Evolutionary conservation across 306 rosid genomes (phyloP), one percentile per base, ranked within the genome.

Genomic region (Vachellia collinsii): DNA sequence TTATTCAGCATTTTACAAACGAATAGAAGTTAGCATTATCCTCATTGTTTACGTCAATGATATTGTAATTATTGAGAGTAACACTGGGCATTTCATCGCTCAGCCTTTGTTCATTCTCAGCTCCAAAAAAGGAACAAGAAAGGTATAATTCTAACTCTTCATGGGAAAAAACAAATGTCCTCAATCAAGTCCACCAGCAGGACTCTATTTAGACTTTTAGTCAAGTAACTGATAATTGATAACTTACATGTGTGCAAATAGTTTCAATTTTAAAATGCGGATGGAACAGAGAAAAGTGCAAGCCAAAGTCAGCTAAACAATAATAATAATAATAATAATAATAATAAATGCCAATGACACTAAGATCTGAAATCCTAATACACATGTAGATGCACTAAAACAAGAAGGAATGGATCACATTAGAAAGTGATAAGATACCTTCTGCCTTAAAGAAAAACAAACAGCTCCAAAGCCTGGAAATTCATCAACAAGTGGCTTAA

Each of bases 391-490:
- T 53, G 69, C 54, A 43, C 43, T 37, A 43, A 68, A 46, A 77
- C 72, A 44, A 16, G 34, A 29, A 13, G 48, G 63, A 80, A 74
- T 8, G 38, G 66, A 74, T 76, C 50, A 76, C 62, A 69, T 72
- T 54, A 72, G 61, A 79, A 78, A 68, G 34, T 82, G 69, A 81
- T 25, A 39, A 11, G 72, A 20, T 78, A 90, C 99, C 99, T 95
- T 95, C 79, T 95, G 89, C 77, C 92, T 87, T 78, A 95, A 79
- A 79, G 99, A 95, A 87, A 86, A 95, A 85, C 97, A 79, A 85
- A 95, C 81, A 76, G 99, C 99, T 82, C 98, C 99, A 86, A 95
- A 95, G 74, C 99, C 94, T 3, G 98, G 99, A 77, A 95, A 89
- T 87, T 91, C 98, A 1, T 93, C 86, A 63, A 95, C 98, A 44